These are phyloP conservation scores for Xylariaceae sp. DNA, from an alignment of 2,329 filamentous ascomycete genomes.

Conservation along the genomic window DNA sequence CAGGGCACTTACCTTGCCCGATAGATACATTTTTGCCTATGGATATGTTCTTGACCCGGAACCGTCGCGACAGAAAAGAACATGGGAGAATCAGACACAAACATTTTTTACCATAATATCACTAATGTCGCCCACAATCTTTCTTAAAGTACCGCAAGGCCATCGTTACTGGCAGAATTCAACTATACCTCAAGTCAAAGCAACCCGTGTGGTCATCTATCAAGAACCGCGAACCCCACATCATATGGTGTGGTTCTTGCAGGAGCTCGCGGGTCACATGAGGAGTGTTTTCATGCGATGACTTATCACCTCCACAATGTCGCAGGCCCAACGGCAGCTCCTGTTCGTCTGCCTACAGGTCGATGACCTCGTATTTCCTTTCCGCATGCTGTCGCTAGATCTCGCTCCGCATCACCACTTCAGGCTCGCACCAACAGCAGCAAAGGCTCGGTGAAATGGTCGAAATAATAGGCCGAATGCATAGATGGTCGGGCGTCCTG, in stretches of 20 bases:
- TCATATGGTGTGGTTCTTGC: conserved; percentile 29
- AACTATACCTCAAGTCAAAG: conserved; percentile 3
- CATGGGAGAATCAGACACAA: too few species aligned
- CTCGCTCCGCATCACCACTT: conserved; percentile 21
- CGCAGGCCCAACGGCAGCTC: conserved; percentile 13
- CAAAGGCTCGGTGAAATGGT: conserved; percentile 16
- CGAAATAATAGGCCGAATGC: conserved; percentile 14
- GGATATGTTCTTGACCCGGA: not conserved
- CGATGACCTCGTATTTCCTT: conserved; percentile 26
- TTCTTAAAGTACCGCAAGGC: too few species aligned
- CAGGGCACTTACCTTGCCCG: not conserved
- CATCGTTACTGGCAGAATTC: too few species aligned
- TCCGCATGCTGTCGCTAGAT: conserved; percentile 18
- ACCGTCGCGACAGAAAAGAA: not conserved
- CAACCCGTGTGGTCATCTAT: conserved; percentile 20
- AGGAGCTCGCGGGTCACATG: conserved; percentile 30
- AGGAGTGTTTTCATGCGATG: conserved; percentile 26
- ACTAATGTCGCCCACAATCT: too few species aligned
- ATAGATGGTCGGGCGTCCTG: conserved; percentile 13
- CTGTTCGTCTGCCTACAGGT: conserved; percentile 10
- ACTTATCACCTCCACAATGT: conserved; percentile 31
- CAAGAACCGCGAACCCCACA: conserved; percentile 20
- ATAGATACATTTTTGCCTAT: too few species aligned
- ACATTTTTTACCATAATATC: too few species aligned
- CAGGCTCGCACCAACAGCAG: conserved; percentile 13